These are phyloP conservation scores for Aspergillus ustus DNA, from an alignment of 2,329 filamentous ascomycete species.

Conservation along the genomic window DNA sequence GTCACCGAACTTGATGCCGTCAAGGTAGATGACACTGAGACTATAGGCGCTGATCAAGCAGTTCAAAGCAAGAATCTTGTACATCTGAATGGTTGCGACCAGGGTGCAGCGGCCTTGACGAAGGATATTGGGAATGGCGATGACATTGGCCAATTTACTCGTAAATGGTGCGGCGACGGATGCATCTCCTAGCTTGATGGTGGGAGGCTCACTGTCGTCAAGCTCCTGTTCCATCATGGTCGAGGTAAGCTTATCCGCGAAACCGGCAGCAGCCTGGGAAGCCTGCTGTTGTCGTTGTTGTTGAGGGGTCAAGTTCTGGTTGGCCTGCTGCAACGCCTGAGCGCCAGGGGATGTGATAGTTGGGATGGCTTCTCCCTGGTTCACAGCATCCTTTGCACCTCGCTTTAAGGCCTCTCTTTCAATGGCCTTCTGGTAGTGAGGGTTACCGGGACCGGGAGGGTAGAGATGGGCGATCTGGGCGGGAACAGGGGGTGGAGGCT, in stretches of 20 bases:
- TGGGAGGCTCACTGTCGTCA: slow-evolving; percentile 87
- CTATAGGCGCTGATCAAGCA: slow-evolving; percentile 98
- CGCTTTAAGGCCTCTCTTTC: slow-evolving; percentile 83
- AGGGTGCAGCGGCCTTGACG: slow-evolving; percentile 96
- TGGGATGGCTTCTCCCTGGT: slow-evolving; percentile 62
- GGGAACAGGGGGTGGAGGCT: slow-evolving; percentile 90
- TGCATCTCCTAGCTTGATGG: slow-evolving; percentile 94
- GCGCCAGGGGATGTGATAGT: slow-evolving; percentile 71
- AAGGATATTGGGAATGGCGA: slow-evolving; percentile 97
- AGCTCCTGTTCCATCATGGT: slow-evolving; percentile 90
- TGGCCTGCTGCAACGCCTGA: slow-evolving; percentile 59
- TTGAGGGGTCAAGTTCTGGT: slow-evolving; percentile 54
- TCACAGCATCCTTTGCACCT: slow-evolving; percentile 59
- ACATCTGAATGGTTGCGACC: slow-evolving; percentile 99
- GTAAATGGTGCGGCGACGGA: slow-evolving; percentile 98
- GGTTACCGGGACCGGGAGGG: slow-evolving; percentile 86
- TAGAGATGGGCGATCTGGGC: slow-evolving; percentile 90
- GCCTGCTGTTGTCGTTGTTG: slow-evolving; percentile 61
- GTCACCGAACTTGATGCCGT: slow-evolving; percentile 99
- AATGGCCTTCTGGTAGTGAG: slow-evolving; percentile 91
- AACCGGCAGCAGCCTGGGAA: slow-evolving; percentile 71
- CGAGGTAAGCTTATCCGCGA: slow-evolving; percentile 84
- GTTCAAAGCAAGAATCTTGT: slow-evolving; percentile 98
- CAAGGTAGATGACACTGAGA: slow-evolving; percentile 91
- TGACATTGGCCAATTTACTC: slow-evolving; percentile 93